These are phyloP conservation scores for Solanum infundibuliforme DNA, from an alignment of 257 asterid species.

Conservation along the genomic window DNA sequence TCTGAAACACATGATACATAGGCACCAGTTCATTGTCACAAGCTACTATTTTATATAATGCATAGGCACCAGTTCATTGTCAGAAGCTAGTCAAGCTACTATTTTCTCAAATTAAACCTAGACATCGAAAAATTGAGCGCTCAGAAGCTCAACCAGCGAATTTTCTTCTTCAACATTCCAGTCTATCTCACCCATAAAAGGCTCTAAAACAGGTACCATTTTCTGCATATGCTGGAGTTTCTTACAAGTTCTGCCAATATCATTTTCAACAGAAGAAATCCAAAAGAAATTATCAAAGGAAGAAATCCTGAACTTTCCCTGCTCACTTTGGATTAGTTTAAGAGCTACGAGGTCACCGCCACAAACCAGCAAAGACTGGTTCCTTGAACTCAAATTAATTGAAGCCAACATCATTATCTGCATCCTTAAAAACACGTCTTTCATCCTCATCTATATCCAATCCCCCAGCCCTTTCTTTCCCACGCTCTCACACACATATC, in stretches of 20 bases:
- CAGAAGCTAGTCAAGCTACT: background rate
- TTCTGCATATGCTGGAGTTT: background rate
- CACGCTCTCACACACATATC: background rate
- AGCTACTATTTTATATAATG: background rate
- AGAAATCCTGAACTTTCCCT: background rate
- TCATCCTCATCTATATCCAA: background rate
- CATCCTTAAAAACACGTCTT: background rate
- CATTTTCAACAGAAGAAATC: background rate
- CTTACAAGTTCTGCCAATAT: background rate
- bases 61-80: background rate
- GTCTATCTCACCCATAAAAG: background rate
- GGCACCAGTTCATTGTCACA: background rate
- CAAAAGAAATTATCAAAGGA: background rate
- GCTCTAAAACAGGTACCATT: background rate
- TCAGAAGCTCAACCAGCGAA: background rate
- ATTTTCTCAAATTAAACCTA: background rate
- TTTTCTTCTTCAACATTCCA: background rate
- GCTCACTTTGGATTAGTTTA: background rate
- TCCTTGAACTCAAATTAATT: background rate
- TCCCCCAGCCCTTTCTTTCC: background rate
- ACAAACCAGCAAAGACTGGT: background rate
- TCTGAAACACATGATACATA: background rate
- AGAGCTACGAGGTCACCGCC: background rate
- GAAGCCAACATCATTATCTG: background rate
- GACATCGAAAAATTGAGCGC: background rate